Base-by-base conservation (phyloP, 1,139 yeast species). In the Saccharomyces uvarum region DNA sequence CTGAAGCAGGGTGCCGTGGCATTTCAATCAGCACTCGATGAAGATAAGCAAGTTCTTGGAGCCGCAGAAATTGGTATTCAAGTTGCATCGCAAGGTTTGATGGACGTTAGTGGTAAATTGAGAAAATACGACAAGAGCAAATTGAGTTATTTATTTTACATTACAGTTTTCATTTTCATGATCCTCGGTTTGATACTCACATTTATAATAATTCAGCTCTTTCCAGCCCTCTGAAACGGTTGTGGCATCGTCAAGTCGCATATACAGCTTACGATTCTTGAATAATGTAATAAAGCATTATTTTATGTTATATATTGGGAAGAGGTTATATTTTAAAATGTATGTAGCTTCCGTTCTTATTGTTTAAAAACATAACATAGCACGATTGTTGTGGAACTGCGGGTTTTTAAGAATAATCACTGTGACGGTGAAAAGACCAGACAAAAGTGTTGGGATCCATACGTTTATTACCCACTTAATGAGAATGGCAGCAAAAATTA, bases 1-100 rank as follows among this genome's bases (percentile, higher is more conserved):
- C 60, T 74, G 48, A 73, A 64, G 57, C 69, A 68, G 29, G 75
- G 75, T 42, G 75, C 77, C 1, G 63, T 67, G 42, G 75, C 73
- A 3, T 74, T 74, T 55, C 73, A 72, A 55, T 65, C 64, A 47
- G 74, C 73, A 24, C 57, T 74, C 33, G 67, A 69, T 19, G 70
- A 72, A 51, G 76, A 73, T 54, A 61, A 68, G 46, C 71, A 69
- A 49, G 69, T 72, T 1, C 49, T 74, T 9, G 67, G 69, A 24
- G 76, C 76, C 3, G 75, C 77, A 1, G 75, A 73, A 55, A 65
- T 70, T 16, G 76, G 76, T 13, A 58, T 74, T 2, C 72, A 71
- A 47, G 70, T 67, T 1, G 73, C 76, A 1, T 67, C 74, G 2
- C 63, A 57, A 44, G 72, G 73, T 55, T 51, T 74, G 14, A 55